Conservation (phyloP, 345 rosid species). For the Eucalyptus erythrocorys region DNA sequence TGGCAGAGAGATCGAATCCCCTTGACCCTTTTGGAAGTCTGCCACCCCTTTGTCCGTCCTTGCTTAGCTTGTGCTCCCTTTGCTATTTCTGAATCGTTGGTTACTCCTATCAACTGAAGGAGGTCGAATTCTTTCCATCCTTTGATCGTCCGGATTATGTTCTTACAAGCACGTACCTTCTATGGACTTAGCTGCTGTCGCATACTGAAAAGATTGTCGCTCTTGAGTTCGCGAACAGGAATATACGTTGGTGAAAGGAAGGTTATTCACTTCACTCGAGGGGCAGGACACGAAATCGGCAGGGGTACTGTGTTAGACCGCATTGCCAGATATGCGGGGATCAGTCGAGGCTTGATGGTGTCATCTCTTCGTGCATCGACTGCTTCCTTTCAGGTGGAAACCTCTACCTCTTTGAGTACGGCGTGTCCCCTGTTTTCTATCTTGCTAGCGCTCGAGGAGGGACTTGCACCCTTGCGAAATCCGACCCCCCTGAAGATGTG, state of each 20-base stretch:
- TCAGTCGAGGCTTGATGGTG: conserved; percentile 27
- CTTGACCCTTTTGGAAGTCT: not conserved
- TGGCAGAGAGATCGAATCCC: not conserved
- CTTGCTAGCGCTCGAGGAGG: conserved; percentile 63
- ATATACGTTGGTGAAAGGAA: conserved; percentile 44
- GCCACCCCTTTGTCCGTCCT: not conserved
- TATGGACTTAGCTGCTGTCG: not conserved
- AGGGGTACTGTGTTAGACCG: conserved; percentile 49
- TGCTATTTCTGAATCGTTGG: not conserved
- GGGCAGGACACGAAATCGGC: conserved; percentile 49
- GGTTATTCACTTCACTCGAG: conserved; percentile 73
- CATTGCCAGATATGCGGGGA: conserved; percentile 45
- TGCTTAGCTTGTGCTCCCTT: not conserved
- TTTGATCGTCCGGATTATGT: not conserved
- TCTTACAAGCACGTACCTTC: not conserved
- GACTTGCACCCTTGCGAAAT: conserved; percentile 53
- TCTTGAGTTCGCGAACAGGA: conserved; percentile 11
- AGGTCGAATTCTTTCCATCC: not conserved
- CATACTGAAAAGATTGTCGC: not conserved
- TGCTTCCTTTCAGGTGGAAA: conserved; percentile 61
- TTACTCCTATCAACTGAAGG: not conserved
- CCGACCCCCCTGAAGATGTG: conserved; percentile 48
- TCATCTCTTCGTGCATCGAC: conserved; percentile 53
- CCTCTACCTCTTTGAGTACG: conserved; percentile 45
- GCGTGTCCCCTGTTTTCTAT: conserved; percentile 21